Conservation (phyloP, 768 basidiomycete species). For the Cystofilobasidium ferigula region DNA sequence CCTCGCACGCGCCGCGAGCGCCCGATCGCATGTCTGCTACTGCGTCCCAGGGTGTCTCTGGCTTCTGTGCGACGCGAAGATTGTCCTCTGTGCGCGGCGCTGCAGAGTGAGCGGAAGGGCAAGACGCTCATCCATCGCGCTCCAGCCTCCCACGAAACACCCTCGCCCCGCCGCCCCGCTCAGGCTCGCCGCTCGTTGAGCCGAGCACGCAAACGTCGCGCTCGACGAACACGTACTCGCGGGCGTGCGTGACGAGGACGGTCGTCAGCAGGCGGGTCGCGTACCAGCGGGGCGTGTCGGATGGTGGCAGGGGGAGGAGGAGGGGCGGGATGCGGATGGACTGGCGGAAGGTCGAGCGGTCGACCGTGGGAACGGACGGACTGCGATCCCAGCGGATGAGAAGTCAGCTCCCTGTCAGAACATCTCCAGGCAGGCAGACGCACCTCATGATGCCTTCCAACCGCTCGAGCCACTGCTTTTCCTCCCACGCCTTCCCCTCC, state of each 20-base stretch:
- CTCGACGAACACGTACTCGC: constrained; percentile 20
- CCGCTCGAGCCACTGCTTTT: constrained; percentile 5
- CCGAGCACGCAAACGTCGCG: constrained; percentile 11
- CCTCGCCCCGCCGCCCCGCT: too few species aligned
- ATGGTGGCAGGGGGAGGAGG: not conserved
- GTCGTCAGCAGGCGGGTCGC: constrained; percentile 22
- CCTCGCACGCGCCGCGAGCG: too few species aligned
- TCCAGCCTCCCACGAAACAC: too few species aligned
- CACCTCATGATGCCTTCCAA: constrained; percentile 19
- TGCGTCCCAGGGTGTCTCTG: too few species aligned
- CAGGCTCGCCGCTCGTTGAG: too few species aligned
- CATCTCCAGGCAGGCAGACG: not conserved
- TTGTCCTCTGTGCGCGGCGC: too few species aligned
- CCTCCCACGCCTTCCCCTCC: not conserved
- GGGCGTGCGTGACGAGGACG: constrained; percentile 15
- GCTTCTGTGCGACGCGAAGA: too few species aligned
- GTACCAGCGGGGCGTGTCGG: constrained; percentile 7
- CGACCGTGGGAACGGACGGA: not conserved
- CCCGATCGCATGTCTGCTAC: too few species aligned
- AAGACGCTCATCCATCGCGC: too few species aligned
- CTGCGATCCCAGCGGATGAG: not conserved
- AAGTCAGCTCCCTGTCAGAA: not conserved
- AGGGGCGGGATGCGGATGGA: constrained; percentile 17
- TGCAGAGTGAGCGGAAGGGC: too few species aligned
- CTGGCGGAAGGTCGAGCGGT: not conserved